Evolutionary conservation across 768 basidiomycete species (phyloP).

Genomic region (Coprinellus micaceus): DNA sequence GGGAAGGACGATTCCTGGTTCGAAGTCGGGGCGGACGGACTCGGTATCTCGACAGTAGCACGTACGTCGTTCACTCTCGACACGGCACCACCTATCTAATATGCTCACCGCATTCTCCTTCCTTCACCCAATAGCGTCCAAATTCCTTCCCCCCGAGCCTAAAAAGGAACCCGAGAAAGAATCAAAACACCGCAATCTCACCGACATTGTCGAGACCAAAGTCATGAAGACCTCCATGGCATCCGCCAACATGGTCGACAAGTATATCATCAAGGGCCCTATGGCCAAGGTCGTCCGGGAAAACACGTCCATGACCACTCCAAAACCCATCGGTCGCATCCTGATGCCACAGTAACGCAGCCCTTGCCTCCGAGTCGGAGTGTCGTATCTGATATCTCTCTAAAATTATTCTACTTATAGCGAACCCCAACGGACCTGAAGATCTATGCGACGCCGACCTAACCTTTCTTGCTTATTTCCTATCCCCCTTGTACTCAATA

Average conservation of each 20-base stretch:
- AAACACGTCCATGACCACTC: constrained; percentile 20
- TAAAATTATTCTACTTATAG: too few species aligned
- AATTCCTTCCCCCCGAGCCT: background rate
- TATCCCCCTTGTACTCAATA: too few species aligned
- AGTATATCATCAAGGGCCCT: constrained; percentile 49
- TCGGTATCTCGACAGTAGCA: constrained; percentile 55
- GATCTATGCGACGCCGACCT: too few species aligned
- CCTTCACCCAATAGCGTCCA: background rate
- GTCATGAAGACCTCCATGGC: too few species aligned
- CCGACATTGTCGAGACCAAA: too few species aligned
- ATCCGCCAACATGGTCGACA: constrained; percentile 41
- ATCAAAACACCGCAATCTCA: background rate
- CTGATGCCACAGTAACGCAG: background rate
- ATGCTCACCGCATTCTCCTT: background rate
- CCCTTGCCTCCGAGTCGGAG: background rate
- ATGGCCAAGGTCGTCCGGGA: constrained; percentile 48
- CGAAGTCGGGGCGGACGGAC: constrained; percentile 49
- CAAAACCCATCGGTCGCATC: constrained; percentile 25
- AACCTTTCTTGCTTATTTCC: too few species aligned
- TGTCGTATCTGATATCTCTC: background rate
- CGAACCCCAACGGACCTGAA: too few species aligned
- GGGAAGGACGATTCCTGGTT: constrained; percentile 61
- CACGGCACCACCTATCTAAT: background rate
- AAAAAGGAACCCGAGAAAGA: background rate
- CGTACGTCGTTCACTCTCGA: constrained; percentile 25